Evolutionary conservation across 768 basidiomycete genomes (phyloP).

Genomic region (Leccinum longicurvipes): DNA sequence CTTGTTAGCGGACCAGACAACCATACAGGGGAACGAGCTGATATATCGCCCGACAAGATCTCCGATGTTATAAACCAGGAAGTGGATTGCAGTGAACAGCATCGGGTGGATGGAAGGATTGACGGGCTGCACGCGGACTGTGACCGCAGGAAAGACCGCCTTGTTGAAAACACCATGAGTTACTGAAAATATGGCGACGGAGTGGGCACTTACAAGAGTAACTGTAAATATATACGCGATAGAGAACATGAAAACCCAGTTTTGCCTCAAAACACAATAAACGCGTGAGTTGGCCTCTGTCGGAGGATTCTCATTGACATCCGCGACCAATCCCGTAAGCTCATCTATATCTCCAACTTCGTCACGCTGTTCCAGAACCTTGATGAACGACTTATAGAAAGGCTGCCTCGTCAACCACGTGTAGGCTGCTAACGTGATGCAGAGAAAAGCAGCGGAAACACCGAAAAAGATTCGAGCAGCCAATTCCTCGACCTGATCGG

Average conservation of each 20-base stretch:
- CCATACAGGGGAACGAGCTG: conserved; percentile 61
- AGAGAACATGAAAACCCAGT: conserved; percentile 66
- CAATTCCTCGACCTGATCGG: conserved; percentile 57
- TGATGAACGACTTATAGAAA: conserved; percentile 53
- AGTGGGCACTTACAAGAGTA: conserved; percentile 60
- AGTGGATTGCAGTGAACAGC: conserved; percentile 78
- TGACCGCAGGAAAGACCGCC: conserved; percentile 88
- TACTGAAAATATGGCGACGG: neutral
- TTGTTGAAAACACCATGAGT: conserved; percentile 29
- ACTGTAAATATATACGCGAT: conserved; percentile 73
- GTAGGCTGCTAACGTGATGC: conserved; percentile 52
- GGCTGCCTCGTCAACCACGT: conserved; percentile 56
- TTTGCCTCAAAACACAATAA: conserved; percentile 56
- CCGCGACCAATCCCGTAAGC: conserved; percentile 35
- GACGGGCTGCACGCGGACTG: conserved; percentile 67
- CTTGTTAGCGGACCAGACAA: conserved; percentile 65
- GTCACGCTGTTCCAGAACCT: conserved; percentile 40
- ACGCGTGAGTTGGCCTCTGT: conserved; percentile 42
- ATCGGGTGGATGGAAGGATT: conserved; percentile 69
- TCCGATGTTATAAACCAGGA: conserved; percentile 70
- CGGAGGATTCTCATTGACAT: conserved; percentile 20
- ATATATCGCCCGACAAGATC: conserved; percentile 69
- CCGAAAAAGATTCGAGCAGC: conserved; percentile 74
- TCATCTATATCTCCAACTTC: conserved; percentile 27
- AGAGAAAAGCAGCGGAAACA: conserved; percentile 63